phyloP scores from a whole-genome alignment of 2,329 filamentous ascomycete species.

The Fusarium redolens region DNA sequence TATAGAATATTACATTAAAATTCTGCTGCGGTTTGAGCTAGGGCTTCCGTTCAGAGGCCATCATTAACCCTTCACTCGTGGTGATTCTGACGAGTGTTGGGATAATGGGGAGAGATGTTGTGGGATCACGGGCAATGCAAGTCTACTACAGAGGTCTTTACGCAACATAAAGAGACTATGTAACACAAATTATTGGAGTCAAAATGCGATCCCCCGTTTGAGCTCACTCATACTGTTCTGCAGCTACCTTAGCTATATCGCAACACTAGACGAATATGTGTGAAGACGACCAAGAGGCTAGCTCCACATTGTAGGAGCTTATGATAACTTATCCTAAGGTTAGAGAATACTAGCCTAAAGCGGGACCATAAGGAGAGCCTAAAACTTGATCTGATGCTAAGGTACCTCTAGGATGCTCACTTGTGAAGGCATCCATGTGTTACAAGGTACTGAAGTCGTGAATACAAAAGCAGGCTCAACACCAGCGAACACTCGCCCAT shows the following conservation, averaged over 20 bases:
- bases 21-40: background rate
- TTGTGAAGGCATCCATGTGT: background rate
- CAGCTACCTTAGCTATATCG: background rate
- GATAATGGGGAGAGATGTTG: background rate
- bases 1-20: background rate
- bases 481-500: background rate
- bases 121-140: background rate
- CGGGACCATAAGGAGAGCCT: background rate
- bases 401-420: background rate
- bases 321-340: background rate
- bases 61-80: background rate
- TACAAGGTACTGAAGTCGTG: too few species aligned
- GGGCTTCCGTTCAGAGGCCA: background rate
- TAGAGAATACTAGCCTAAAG: background rate
- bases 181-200: background rate
- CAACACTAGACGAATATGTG: background rate
- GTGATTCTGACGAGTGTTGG: background rate
- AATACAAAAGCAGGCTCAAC: background rate
- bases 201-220: background rate
- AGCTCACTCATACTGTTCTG: background rate
- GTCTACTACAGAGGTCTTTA: background rate
- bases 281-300: background rate
- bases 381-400: background rate
- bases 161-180: background rate
- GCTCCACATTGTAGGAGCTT: background rate